Evolutionary conservation across 176 grass and related monocot species (phyloP).

Genomic region (Ananas comosus): DNA sequence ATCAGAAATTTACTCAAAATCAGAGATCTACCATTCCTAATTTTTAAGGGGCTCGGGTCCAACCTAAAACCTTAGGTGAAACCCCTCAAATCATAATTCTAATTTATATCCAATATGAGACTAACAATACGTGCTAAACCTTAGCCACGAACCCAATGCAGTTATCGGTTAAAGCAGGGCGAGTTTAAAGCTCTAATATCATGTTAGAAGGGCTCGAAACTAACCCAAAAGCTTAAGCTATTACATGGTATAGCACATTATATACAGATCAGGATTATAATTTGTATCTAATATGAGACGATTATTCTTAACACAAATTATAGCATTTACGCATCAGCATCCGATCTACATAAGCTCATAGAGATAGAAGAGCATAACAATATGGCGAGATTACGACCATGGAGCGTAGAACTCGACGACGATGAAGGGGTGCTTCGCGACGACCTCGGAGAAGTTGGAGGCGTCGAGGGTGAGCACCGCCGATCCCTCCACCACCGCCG

Average conservation of each 20-base stretch:
- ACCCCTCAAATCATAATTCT: neutral
- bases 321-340: too few relatives aligned
- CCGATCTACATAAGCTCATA: neutral
- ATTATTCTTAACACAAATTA: too few relatives aligned
- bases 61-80: neutral
- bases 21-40: neutral
- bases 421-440: slow-evolving; percentile 78
- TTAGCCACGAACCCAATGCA: too few relatives aligned
- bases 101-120: neutral
- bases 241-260: too few relatives aligned
- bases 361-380: too few relatives aligned
- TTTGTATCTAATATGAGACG: too few relatives aligned
- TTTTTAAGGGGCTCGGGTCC: neutral
- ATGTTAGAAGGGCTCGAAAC: too few relatives aligned
- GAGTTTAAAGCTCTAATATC: too few relatives aligned
- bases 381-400: slow-evolving; percentile 25
- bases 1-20: neutral
- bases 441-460: slow-evolving; percentile 57
- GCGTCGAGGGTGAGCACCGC: slow-evolving; percentile 71
- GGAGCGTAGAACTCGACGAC: slow-evolving; percentile 98
- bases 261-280: too few relatives aligned
- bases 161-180: too few relatives aligned
- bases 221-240: too few relatives aligned
- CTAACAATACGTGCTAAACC: too few relatives aligned
- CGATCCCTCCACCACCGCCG: slow-evolving; percentile 20